Percentiles rank a stretch among this genome's conserved stretches.
Conservation (phyloP, 2,329 filamentous ascomycete species). For the Aspergillus fischeri region DNA sequence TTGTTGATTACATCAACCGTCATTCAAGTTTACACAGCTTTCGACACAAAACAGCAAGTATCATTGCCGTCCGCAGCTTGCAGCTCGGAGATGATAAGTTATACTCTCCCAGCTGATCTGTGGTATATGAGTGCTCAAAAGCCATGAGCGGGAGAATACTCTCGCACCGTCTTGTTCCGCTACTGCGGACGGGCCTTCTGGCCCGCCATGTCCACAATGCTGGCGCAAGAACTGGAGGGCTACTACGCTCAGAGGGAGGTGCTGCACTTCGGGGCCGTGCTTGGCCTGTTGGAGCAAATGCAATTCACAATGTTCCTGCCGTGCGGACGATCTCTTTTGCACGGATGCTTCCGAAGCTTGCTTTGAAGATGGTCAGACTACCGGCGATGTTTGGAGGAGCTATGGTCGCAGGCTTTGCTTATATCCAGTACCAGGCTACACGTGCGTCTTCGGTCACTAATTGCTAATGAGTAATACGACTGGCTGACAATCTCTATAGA, state of each 20-base stretch:
- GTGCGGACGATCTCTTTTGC: slow-evolving; percentile 63
- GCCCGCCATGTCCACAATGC: slow-evolving; percentile 61
- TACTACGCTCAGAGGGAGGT: slow-evolving; percentile 62
- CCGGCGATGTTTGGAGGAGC: slow-evolving; percentile 90
- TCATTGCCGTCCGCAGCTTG: slow-evolving; percentile 9
- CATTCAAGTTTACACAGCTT: not conserved
- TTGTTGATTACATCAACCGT: not conserved
- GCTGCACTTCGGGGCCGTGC: slow-evolving; percentile 60
- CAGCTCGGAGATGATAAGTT: slow-evolving; percentile 19
- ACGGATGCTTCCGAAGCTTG: slow-evolving; percentile 73
- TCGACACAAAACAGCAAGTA: slow-evolving; percentile 3
- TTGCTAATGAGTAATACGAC: not conserved
- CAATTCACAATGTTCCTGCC: slow-evolving; percentile 74
- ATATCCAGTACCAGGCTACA: slow-evolving; percentile 92
- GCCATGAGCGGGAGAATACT: slow-evolving; percentile 71
- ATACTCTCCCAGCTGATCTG: slow-evolving; percentile 7
- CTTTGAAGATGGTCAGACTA: slow-evolving; percentile 82
- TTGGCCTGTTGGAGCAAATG: slow-evolving; percentile 73
- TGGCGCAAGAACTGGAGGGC: slow-evolving; percentile 61
- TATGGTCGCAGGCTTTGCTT: slow-evolving; percentile 80
- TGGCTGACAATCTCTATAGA: slow-evolving; percentile 42
- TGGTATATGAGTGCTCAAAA: slow-evolving; percentile 36
- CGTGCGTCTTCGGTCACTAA: slow-evolving; percentile 52
- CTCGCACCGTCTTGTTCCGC: slow-evolving; percentile 66
- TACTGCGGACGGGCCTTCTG: slow-evolving; percentile 58